Base-by-base conservation (phyloP, 192 early-diverging fungal genomes). In the Coemansia aciculifera region DNA sequence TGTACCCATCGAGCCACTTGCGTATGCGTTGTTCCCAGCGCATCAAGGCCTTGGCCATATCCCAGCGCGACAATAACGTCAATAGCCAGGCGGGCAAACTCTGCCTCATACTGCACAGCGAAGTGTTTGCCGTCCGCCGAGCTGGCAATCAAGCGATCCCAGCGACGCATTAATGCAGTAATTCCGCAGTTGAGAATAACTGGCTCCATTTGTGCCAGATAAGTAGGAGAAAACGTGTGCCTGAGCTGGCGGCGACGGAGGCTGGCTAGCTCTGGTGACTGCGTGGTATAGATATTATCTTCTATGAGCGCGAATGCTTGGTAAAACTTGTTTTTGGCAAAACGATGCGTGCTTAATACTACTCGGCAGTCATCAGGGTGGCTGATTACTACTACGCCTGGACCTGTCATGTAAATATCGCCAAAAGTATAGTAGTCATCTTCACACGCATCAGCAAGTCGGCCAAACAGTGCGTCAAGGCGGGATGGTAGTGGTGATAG, bases 11-110 rank as follows among this genome's bases (percentile, higher is more conserved):
- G 56, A 27, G 70, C 42, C 1, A 82, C 66, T 60, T 66, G 38
- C 51, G 24, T 5, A 29, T 54, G 27, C 17, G 51, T 42, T 17
- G 61, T 48, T 46, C 57, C 40, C n/a, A 77, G 48, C 3, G 73
- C 62, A 32, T 74, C 37, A 32, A 82, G 73, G 8, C 46, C 39
- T 46, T 82, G 73, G 27, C 79, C 79, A 39, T 62, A 82, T 5
- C 73, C 79, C 15, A 75, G 62, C 9, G 56, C 60, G 9, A 56
- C 65, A 19, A 80, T 67, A 6, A 80, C 42, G 46, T 72, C 79
- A 23, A 74, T 75, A 51, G 78, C 48, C 11, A 49, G 21, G 21
- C 59, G 54, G 2, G 62, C 68, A 44, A 79, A 71, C 31, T 79
- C 66, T 12, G 56, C 29, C 23, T 42, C 51, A 68, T 70, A 79